These are phyloP conservation scores for Ascochyta rabiei DNA, from an alignment of 2,329 filamentous ascomycete genomes.

Conservation along the genomic window DNA sequence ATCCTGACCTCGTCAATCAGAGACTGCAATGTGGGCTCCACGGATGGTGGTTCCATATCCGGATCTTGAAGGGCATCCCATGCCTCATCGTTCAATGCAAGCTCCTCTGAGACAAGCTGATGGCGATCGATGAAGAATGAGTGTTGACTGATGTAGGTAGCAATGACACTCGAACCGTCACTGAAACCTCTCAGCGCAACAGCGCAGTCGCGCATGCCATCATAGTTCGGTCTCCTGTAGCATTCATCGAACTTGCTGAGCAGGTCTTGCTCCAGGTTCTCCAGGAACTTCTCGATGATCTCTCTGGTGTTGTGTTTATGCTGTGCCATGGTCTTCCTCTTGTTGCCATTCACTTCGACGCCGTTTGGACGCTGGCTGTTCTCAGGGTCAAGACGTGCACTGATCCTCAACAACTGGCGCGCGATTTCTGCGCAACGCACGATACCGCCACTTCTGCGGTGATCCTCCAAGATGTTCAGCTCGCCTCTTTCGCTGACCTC, in stretches of 20 bases:
- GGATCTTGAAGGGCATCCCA: constrained; percentile 96
- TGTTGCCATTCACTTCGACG: constrained; percentile 56
- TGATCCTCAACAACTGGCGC: constrained; percentile 90
- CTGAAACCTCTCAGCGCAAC: constrained; percentile 95
- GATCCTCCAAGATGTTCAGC: constrained; percentile 84
- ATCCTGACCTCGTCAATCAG: constrained; percentile 93
- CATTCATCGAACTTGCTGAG: constrained; percentile 97
- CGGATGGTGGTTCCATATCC: constrained; percentile 86
- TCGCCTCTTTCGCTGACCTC: constrained; percentile 91
- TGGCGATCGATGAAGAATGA: constrained; percentile 98
- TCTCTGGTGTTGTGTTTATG: constrained; percentile 74
- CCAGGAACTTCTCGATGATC: constrained; percentile 94
- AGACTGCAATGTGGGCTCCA: constrained; percentile 90
- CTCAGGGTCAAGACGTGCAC: constrained; percentile 81
- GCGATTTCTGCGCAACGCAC: constrained; percentile 93
- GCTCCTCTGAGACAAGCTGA: constrained; percentile 87
- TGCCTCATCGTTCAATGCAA: constrained; percentile 70
- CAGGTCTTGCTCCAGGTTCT: constrained; percentile 92
- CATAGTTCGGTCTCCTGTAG: constrained; percentile 92
- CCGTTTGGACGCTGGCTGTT: constrained; percentile 58
- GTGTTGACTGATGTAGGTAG: constrained; percentile 96
- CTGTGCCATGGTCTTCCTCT: constrained; percentile 34
- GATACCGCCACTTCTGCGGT: constrained; percentile 86
- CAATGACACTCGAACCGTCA: constrained; percentile 92
- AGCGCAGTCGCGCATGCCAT: constrained; percentile 97